Evolutionary conservation across 345 rosid genomes (phyloP).

Genomic region (Isatis tinctoria): DNA sequence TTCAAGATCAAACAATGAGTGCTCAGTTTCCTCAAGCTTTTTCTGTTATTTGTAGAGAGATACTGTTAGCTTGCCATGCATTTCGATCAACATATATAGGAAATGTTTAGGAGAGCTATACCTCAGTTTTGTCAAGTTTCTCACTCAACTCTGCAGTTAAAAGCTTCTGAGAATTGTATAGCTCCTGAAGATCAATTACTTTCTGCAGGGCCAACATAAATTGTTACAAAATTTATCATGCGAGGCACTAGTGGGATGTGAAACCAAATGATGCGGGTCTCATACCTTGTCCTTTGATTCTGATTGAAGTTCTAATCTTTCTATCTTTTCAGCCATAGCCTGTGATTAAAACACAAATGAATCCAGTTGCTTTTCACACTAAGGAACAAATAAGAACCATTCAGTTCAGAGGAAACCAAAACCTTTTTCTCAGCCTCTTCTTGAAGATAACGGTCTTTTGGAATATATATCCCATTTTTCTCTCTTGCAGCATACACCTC

Average conservation of each 20-base stretch:
- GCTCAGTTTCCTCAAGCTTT: constrained; percentile 87
- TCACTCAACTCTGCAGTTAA: constrained; percentile 64
- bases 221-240: background rate
- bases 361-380: background rate
- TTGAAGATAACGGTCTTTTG: constrained; percentile 36
- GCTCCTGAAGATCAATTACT: constrained; percentile 83
- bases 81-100: background rate
- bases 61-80: constrained; percentile 16
- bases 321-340: constrained; percentile 98
- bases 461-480: constrained; percentile 37
- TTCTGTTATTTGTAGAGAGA: constrained; percentile 46
- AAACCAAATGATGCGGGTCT: background rate
- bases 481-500: constrained; percentile 40
- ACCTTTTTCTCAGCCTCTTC: constrained; percentile 42
- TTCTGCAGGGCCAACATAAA: constrained; percentile 44
- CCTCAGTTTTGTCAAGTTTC: constrained; percentile 90
- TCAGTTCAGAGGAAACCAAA: background rate
- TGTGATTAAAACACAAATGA: constrained; percentile 24
- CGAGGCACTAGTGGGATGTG: background rate
- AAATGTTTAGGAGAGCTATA: constrained; percentile 17
- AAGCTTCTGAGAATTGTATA: constrained; percentile 68
- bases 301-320: constrained; percentile 82
- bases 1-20: constrained; percentile 75
- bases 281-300: constrained; percentile 88
- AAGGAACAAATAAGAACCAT: background rate